Base-by-base conservation (phyloP, 2,329 filamentous ascomycete genomes). In the Colletotrichum tabaci region DNA sequence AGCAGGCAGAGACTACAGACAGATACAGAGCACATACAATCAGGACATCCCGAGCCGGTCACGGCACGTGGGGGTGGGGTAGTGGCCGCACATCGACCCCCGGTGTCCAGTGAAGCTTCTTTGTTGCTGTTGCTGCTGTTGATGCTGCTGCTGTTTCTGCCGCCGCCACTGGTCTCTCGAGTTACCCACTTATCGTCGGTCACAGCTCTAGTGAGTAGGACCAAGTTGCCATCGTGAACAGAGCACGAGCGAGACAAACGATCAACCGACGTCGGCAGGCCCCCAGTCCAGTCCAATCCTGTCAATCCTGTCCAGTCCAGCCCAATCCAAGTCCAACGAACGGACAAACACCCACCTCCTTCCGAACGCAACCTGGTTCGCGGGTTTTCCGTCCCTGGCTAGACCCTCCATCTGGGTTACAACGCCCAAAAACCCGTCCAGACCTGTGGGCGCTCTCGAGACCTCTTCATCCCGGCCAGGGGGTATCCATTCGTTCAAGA, bases 31-130 rank as follows among this genome's bases (percentile, higher is more conserved):
- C 8, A 35, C 30, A 35, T 9, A 35, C 30, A 35, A 35, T 35
- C 10, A 26, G 16, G 38, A 38, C 30, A 7, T 50, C 30, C 40
- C 46, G 35, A 50, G 40, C 30, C 46, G 9, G 46, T 35, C 13
- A 50, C 58, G 46, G 58, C 46, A 50, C 58, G 58, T 61, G 58
- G 58, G 58, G 58, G 58, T 18, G 58, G 58, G 42, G 57, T 35
- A 18, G 18, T 61, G 58, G 13, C n/a, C 58, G n/a, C 21, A n/a
- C 49, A 7, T 35, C 26, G 50, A 16, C n/a, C 23, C 21, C n/a
- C 30, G 9, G 30, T 35, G 30, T 35, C 30, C 30, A n/a, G 30
- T 61, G 44, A 18, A 38, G 40, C 35, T n/a, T 18, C 18, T 47
- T 18, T 61, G 18, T 8, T 61, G 44, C 26, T 21, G 26, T 30